Evolutionary conservation across 495 filamentous ascomycete species (phyloP).

Genomic region (Geopyxis carbonaria): DNA sequence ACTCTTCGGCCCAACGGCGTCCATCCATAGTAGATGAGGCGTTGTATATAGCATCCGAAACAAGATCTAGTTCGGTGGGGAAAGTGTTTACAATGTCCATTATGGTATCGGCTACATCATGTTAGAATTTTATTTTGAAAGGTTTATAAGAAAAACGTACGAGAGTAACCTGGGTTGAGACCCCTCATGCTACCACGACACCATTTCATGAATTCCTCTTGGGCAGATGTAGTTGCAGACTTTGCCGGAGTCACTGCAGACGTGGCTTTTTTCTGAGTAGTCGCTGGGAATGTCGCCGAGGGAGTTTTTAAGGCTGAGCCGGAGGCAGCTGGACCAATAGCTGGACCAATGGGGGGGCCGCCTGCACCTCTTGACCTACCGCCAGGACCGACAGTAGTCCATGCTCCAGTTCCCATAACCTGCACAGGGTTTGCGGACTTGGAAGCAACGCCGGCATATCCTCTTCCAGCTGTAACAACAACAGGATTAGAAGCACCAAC

Average conservation of each 20-base stretch:
- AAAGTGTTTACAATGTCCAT: slow-evolving; percentile 54
- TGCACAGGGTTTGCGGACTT: slow-evolving; percentile 37
- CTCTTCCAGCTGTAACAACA: slow-evolving; percentile 49
- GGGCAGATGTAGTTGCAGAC: slow-evolving; percentile 40
- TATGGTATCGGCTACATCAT: slow-evolving; percentile 55
- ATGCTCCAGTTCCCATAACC: slow-evolving; percentile 40
- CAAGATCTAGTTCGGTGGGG: slow-evolving; percentile 58
- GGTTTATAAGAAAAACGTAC: not conserved
- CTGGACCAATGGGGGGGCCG: slow-evolving; percentile 39
- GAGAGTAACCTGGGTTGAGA: slow-evolving; percentile 28
- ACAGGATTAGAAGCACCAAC: slow-evolving; percentile 34
- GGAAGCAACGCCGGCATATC: slow-evolving; percentile 88
- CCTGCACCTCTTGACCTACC: slow-evolving; percentile 59
- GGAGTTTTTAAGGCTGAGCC: slow-evolving; percentile 40
- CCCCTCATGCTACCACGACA: slow-evolving; percentile 51
- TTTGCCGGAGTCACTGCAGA: slow-evolving; percentile 23
- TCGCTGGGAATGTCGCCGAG: slow-evolving; percentile 24
- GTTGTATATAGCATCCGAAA: slow-evolving; percentile 75
- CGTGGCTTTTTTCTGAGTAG: slow-evolving; percentile 20
- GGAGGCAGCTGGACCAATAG: slow-evolving; percentile 30
- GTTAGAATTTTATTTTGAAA: slow-evolving; percentile 21
- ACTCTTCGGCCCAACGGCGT: slow-evolving; percentile 85
- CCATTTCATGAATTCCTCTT: slow-evolving; percentile 92
- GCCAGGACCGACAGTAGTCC: slow-evolving; percentile 91
- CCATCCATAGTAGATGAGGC: slow-evolving; percentile 75